Base-by-base conservation (phyloP, 306 rosid genomes). In the Lathyrus oleraceus region DNA sequence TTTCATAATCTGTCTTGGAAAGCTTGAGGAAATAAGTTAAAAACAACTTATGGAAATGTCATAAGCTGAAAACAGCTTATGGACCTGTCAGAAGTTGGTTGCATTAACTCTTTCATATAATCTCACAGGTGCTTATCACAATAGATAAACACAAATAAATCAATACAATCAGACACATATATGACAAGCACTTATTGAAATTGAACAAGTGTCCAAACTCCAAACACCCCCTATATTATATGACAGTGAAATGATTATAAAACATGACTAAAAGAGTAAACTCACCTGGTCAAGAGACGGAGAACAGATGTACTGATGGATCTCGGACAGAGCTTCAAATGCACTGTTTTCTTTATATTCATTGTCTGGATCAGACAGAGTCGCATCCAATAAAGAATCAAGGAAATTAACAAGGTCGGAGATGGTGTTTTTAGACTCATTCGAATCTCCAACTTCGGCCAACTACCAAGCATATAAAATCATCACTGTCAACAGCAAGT, bases 261-360 rank as follows among this genome's bases (percentile, higher is more conserved):
- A 58, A 76, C 27, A 38, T 15, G 35, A 69, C 8, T 16, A 52
- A 59, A 67, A 58, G 9, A 23, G 45, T 58, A 36, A 69, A 60
- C 72, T 61, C 30, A 82, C 97, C 97, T 94, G 95, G 47, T 77
- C 67, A 47, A 82, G 45, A 25, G 86, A 87, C 53, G 87, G 83
- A 73, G 96, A 88, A 56, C 75, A 78, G 27, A 86, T 56, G 75
- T 81, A 83, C 13, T 11, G 74, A 78, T 78, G 78, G 19, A 91
- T 65, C 68, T 84, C 81, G 1, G 87, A 71, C 74, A 94, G 79
- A 32, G 86, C 84, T 54, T 75, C 82, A 53, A 73, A 77, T 30
- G 85, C 91, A 59, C 43, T 65, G 60, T 75, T 65, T 57, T 80
- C 76, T 35, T 82, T 65, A 44, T 53, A 66, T 59, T 76, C 88